A percentile compares a stretch with the other conserved stretches of the same genome.
Evolutionary conservation across 1,284 basidiomycete genomes (phyloP).

Genomic region (Irpex rosettiformis): DNA sequence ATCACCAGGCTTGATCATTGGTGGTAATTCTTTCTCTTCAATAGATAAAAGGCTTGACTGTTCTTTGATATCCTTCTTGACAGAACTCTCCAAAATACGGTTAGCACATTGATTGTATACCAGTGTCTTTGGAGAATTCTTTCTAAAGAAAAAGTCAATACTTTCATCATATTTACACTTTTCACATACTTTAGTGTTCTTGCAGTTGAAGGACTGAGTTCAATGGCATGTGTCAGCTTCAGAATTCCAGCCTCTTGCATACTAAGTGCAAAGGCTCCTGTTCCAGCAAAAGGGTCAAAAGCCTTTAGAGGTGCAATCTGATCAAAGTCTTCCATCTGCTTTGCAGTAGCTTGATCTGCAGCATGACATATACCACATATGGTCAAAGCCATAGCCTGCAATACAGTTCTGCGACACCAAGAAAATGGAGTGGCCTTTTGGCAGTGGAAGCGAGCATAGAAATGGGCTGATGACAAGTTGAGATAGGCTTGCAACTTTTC

Average conservation of each 20-base stretch:
- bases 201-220: conserved; percentile 70
- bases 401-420: background rate
- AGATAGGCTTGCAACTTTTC: conserved; percentile 44
- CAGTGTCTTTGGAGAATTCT: conserved; percentile 41
- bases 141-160: conserved; percentile 24
- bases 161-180: background rate
- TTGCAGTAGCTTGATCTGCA: background rate
- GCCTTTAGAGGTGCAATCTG: conserved; percentile 33
- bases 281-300: conserved; percentile 66
- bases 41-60: conserved; percentile 32
- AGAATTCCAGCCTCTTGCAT: conserved; percentile 49
- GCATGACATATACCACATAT: background rate
- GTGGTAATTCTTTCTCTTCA: conserved; percentile 39
- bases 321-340: background rate
- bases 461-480: conserved; percentile 47
- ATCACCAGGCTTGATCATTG: conserved; percentile 37
- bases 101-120: conserved; percentile 64
- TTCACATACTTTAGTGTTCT: conserved; percentile 51
- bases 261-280: conserved; percentile 59
- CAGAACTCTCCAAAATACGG: conserved; percentile 48
- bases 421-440: too few relatives aligned
- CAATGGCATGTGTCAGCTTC: conserved; percentile 59
- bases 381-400: background rate
- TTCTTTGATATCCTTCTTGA: conserved; percentile 39
- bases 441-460: conserved; percentile 43